These are phyloP conservation scores for Rubia tinctorum DNA, from an alignment of 305 asterid species.

Conservation along the genomic window DNA sequence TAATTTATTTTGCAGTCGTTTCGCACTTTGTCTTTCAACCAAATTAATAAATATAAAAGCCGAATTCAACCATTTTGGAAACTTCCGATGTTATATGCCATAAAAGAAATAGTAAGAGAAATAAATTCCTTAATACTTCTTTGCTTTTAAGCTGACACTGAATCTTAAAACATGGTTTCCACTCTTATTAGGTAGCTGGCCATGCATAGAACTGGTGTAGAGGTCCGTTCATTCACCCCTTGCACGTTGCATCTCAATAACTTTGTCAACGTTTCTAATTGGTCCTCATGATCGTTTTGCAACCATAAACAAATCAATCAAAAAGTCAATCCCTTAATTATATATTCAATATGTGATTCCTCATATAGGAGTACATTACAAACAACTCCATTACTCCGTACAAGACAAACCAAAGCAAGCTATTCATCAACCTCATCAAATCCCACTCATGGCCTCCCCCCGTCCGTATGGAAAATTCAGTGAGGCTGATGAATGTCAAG, in stretches of 20 bases:
- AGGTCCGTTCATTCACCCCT: background rate
- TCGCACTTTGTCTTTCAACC: too few species aligned
- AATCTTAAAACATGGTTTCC: slow-evolving; percentile 1
- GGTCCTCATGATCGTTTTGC: background rate
- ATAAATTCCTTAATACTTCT: background rate
- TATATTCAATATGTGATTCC: background rate
- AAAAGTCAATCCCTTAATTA: slow-evolving; percentile 1
- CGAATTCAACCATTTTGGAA: background rate
- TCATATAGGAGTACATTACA: background rate
- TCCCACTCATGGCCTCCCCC: slow-evolving; percentile 13
- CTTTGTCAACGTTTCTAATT: background rate
- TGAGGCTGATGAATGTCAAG: slow-evolving; percentile 34
- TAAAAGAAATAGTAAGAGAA: background rate
- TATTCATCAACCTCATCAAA: background rate
- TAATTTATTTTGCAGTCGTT: too few species aligned
- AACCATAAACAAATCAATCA: background rate
- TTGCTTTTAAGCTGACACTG: background rate
- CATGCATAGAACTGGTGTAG: background rate
- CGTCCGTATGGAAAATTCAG: slow-evolving; percentile 21
- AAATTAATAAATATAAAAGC: too few species aligned
- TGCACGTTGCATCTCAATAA: slow-evolving; percentile 1
- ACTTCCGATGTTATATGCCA: background rate
- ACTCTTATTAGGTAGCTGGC: slow-evolving; percentile 4
- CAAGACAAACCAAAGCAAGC: background rate
- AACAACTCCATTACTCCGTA: background rate